These are phyloP conservation scores for Penicillium turbatum DNA, from an alignment of 495 filamentous ascomycete genomes.

Conservation along the genomic window DNA sequence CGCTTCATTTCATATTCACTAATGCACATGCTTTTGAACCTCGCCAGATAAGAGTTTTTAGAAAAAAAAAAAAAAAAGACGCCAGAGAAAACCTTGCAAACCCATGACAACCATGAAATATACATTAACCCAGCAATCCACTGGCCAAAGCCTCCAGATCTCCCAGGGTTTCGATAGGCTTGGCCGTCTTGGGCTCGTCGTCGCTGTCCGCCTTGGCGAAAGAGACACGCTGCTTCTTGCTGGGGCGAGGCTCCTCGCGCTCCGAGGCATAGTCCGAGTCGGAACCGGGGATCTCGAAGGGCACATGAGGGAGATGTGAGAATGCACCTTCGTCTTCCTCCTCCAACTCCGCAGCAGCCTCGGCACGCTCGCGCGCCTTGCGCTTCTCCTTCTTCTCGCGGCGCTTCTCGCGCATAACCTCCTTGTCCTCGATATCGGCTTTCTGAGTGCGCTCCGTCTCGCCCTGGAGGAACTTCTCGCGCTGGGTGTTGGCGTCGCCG, in stretches of 20 bases:
- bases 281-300: slow-evolving; percentile 20
- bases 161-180: slow-evolving; percentile 72
- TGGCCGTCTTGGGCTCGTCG: slow-evolving; percentile 42
- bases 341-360: slow-evolving; percentile 38
- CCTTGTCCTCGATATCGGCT: slow-evolving; percentile 80
- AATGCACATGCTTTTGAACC: slow-evolving; percentile 14
- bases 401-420: slow-evolving; percentile 69
- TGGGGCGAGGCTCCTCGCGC: slow-evolving; percentile 24
- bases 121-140: slow-evolving; percentile 60
- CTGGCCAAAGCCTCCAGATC: slow-evolving; percentile 86
- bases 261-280: slow-evolving; percentile 31
- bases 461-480: slow-evolving; percentile 67
- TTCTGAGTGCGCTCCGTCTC: slow-evolving; percentile 67
- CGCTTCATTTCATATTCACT: slow-evolving; percentile 12
- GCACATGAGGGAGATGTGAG: slow-evolving; percentile 40
- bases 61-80: slow-evolving; percentile 5
- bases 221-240: slow-evolving; percentile 44
- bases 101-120: slow-evolving; percentile 7
- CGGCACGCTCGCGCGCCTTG: slow-evolving; percentile 66
- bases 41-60: slow-evolving; percentile 4
- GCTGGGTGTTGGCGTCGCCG: slow-evolving; percentile 70
- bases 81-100: slow-evolving; percentile 10
- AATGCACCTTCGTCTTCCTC: slow-evolving; percentile 38
- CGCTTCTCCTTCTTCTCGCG: slow-evolving; percentile 83
- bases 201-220: slow-evolving; percentile 35